Conservation (phyloP, 148 eudicot genomes). For the Pharnaceum exiguum region DNA sequence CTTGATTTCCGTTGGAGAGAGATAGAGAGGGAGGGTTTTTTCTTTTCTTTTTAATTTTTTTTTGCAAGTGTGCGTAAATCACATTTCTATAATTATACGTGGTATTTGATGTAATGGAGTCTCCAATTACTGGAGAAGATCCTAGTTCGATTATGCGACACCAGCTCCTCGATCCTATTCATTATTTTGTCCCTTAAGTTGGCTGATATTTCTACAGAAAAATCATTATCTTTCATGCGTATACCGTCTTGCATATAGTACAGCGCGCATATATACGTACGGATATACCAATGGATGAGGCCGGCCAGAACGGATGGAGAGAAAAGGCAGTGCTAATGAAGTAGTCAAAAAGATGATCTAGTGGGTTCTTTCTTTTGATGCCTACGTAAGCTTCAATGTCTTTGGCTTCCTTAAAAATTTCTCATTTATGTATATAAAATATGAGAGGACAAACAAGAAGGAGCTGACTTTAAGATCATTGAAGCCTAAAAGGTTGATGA, state of each 20-base stretch:
- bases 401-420: slow-evolving; percentile 21
- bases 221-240: neutral
- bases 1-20: too few relatives aligned
- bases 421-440: slow-evolving; percentile 1
- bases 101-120: too few relatives aligned
- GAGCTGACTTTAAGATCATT: slow-evolving; percentile 16
- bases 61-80: too few relatives aligned
- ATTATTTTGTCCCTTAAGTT: too few relatives aligned
- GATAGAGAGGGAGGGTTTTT: too few relatives aligned
- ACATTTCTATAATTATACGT: too few relatives aligned
- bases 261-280: neutral
- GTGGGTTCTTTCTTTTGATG: slow-evolving; percentile 27
- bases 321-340: slow-evolving; percentile 16
- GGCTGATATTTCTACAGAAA: too few relatives aligned
- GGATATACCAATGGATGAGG: neutral
- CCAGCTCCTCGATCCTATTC: too few relatives aligned
- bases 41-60: too few relatives aligned
- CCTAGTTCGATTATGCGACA: too few relatives aligned
- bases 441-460: neutral
- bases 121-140: too few relatives aligned
- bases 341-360: slow-evolving; percentile 19
- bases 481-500: slow-evolving; percentile 18
- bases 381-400: slow-evolving; percentile 28
- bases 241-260: neutral
- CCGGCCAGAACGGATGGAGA: neutral